A percentile compares a stretch with the other conserved stretches of the same genome.
Conservation (phyloP, 345 rosid species). For the Salix caprea region DNA sequence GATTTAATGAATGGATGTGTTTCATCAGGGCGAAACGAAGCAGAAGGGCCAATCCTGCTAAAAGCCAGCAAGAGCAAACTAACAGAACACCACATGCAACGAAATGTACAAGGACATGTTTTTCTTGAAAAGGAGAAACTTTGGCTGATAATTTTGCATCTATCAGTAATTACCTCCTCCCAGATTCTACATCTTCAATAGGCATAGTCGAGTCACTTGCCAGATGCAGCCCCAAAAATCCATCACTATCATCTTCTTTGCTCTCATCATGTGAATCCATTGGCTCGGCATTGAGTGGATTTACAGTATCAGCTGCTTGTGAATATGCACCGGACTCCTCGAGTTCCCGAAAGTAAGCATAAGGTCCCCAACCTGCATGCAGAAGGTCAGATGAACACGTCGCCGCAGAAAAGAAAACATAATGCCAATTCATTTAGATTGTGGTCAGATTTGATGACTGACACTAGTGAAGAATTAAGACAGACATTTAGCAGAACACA, state of each 20-base stretch:
- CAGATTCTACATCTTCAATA: conserved; percentile 37
- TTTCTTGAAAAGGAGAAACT: not conserved
- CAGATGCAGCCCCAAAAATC: conserved; percentile 43
- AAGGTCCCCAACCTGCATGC: conserved; percentile 62
- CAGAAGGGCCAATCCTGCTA: not conserved
- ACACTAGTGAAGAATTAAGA: not conserved
- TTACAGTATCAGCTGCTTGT: conserved; percentile 24
- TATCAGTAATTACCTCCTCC: conserved; percentile 17
- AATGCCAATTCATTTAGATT: not conserved
- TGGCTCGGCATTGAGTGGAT: conserved; percentile 11
- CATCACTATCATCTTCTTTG: conserved; percentile 31
- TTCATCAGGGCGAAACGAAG: not conserved
- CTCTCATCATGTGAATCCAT: conserved; percentile 12
- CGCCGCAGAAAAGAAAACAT: not conserved
- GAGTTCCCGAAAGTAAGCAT: conserved; percentile 57
- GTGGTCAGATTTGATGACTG: not conserved
- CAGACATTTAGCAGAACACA: not conserved
- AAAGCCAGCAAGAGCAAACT: not conserved
- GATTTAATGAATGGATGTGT: not conserved
- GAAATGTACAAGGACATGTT: not conserved
- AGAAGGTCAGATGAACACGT: conserved; percentile 1
- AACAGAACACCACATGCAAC: not conserved
- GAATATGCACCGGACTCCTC: conserved; percentile 27
- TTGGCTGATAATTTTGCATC: not conserved
- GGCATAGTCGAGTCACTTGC: conserved; percentile 25